A percentile compares a stretch with the other conserved stretches of the same genome.
These are phyloP conservation scores for Cryptococcus jaspeensis DNA, from an alignment of 1,284 basidiomycete genomes.

Conservation along the genomic window DNA sequence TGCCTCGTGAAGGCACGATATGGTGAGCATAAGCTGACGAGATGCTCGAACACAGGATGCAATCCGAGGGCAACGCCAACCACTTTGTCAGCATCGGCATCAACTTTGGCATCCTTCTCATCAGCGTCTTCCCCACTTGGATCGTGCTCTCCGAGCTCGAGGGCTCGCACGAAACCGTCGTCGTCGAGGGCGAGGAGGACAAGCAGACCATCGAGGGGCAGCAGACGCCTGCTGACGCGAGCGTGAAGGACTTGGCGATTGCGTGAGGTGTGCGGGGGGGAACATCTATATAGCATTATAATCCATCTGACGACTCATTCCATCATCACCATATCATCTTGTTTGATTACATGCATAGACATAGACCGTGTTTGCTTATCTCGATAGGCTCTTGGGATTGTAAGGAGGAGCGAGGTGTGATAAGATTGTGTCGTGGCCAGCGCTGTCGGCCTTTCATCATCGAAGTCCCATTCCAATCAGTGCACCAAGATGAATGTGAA, in stretches of 20 bases:
- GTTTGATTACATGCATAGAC: too few species aligned
- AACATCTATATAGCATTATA: too few species aligned
- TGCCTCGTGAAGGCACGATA: too few species aligned
- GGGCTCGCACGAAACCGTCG: constrained; percentile 20
- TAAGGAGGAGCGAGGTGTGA: too few species aligned
- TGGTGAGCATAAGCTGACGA: neutral
- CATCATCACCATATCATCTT: too few species aligned
- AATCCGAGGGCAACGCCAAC: constrained; percentile 28
- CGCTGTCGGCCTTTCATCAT: too few species aligned
- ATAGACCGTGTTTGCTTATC: too few species aligned
- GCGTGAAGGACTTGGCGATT: neutral
- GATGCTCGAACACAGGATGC: constrained; percentile 15
- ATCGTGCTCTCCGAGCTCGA: constrained; percentile 24
- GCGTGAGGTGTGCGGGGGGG: neutral
- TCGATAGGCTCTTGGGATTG: too few species aligned
- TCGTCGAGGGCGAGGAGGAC: constrained; percentile 25
- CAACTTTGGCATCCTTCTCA: constrained; percentile 30
- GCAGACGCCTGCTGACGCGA: constrained; percentile 63
- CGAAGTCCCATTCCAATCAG: too few species aligned
- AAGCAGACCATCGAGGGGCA: constrained; percentile 66
- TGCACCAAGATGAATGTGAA: too few species aligned
- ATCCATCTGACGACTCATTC: too few species aligned
- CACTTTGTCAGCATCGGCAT: constrained; percentile 31
- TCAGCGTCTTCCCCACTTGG: constrained; percentile 25
- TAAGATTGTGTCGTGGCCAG: too few species aligned